Conservation (phyloP, 768 basidiomycete genomes). For the Russula sp. region DNA sequence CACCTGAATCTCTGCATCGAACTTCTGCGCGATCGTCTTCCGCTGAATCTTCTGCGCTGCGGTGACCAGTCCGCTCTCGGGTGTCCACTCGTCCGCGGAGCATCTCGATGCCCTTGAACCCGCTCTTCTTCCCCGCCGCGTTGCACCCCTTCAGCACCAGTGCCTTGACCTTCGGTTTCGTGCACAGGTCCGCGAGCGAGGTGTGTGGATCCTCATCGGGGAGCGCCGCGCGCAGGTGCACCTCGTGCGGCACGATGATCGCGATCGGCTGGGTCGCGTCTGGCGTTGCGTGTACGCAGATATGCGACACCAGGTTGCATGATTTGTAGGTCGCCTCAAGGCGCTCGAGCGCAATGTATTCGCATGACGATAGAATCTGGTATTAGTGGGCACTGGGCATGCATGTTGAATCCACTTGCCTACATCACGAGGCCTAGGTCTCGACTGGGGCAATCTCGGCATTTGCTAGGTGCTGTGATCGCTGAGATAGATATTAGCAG, state of each 20-base stretch:
- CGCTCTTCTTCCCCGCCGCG: slow-evolving; percentile 73
- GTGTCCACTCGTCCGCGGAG: slow-evolving; percentile 87
- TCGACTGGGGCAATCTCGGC: too few relatives aligned
- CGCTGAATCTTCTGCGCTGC: slow-evolving; percentile 90
- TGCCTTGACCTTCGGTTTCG: slow-evolving; percentile 43
- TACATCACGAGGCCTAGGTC: too few relatives aligned
- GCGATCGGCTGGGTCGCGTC: slow-evolving; percentile 82
- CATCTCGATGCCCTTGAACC: slow-evolving; percentile 73
- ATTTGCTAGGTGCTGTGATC: too few relatives aligned
- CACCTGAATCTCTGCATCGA: slow-evolving; percentile 56
- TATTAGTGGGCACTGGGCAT: too few relatives aligned
- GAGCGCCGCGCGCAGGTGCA: slow-evolving; percentile 56
- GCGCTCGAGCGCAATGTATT: slow-evolving; percentile 90
- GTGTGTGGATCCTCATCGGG: slow-evolving; percentile 33
- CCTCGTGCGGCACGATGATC: slow-evolving; percentile 76
- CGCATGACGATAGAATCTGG: too few relatives aligned
- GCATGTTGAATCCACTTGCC: too few relatives aligned
- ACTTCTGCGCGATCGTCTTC: slow-evolving; percentile 58
- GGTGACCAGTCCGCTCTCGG: slow-evolving; percentile 81
- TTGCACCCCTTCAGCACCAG: slow-evolving; percentile 75
- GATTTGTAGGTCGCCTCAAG: slow-evolving; percentile 86
- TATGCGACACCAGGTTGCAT: slow-evolving; percentile 68
- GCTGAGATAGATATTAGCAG: too few relatives aligned
- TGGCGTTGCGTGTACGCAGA: slow-evolving; percentile 73
- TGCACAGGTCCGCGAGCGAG: slow-evolving; percentile 49